Evolutionary conservation across 1,284 basidiomycete genomes (phyloP).

Genomic region (Trametes versicolor): DNA sequence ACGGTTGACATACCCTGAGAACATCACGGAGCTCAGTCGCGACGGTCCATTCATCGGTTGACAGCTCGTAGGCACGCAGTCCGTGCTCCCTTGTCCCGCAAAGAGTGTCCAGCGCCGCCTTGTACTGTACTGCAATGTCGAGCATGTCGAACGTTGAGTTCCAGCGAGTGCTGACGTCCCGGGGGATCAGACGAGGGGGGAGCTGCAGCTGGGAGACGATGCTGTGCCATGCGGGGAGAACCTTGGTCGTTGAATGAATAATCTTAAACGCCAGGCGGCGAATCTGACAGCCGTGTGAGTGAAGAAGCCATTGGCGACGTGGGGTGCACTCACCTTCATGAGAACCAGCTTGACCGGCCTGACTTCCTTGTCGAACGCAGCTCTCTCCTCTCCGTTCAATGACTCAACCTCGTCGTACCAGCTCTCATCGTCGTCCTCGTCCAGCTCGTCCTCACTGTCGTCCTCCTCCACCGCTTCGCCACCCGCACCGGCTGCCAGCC

Average conservation of each 20-base stretch:
- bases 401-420: slow-evolving; percentile 22
- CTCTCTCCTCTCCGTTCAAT: slow-evolving; percentile 18
- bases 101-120: slow-evolving; percentile 25
- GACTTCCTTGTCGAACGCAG: slow-evolving; percentile 18
- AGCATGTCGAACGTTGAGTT: slow-evolving; percentile 49
- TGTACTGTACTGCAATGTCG: slow-evolving; percentile 37
- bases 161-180: slow-evolving; percentile 47
- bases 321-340: slow-evolving; percentile 26
- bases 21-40: slow-evolving; percentile 39
- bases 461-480: slow-evolving; percentile 2
- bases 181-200: slow-evolving; percentile 37
- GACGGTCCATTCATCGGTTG: slow-evolving; percentile 35
- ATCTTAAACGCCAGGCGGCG: slow-evolving; percentile 2
- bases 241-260: background rate
- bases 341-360: slow-evolving; percentile 28
- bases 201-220: slow-evolving; percentile 16
- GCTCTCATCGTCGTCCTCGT: slow-evolving; percentile 18
- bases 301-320: background rate
- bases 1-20: slow-evolving; percentile 33
- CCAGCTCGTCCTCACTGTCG: slow-evolving; percentile 1
- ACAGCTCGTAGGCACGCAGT: slow-evolving; percentile 30
- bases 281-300: slow-evolving; percentile 1
- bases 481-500: slow-evolving; percentile 2
- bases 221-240: background rate
- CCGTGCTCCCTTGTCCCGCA: slow-evolving; percentile 25